These are phyloP conservation scores for Iodosphaeria phyllophila DNA, from an alignment of 2,329 filamentous ascomycete genomes.

Conservation along the genomic window DNA sequence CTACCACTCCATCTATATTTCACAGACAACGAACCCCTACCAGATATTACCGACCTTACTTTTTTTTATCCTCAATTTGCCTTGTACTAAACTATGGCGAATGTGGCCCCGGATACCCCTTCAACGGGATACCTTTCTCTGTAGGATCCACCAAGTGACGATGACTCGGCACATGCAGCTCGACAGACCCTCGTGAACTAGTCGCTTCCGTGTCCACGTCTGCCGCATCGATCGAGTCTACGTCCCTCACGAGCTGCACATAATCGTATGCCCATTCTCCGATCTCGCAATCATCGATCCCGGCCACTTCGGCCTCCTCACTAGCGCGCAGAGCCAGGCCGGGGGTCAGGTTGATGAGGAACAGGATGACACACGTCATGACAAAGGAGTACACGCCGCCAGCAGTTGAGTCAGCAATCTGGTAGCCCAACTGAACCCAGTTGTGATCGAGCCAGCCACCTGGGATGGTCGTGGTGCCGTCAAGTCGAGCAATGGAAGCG, in stretches of 20 bases:
- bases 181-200: too few relatives aligned
- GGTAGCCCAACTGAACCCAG: slow-evolving; percentile 70
- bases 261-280: slow-evolving; percentile 95
- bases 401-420: slow-evolving; percentile 62
- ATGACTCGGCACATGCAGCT: too few relatives aligned
- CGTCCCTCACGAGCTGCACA: slow-evolving; percentile 70
- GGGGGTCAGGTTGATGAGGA: slow-evolving; percentile 62
- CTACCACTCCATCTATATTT: too few relatives aligned
- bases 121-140: too few relatives aligned
- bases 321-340: slow-evolving; percentile 54
- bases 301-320: slow-evolving; percentile 65
- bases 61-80: too few relatives aligned
- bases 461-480: slow-evolving; percentile 44
- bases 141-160: too few relatives aligned
- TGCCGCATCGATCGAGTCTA: slow-evolving; percentile 45
- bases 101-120: too few relatives aligned
- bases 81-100: too few relatives aligned
- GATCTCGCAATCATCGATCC: slow-evolving; percentile 79
- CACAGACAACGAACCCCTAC: too few relatives aligned
- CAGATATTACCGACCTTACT: too few relatives aligned
- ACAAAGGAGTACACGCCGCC: slow-evolving; percentile 65
- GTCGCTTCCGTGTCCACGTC: too few relatives aligned
- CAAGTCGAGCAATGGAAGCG: slow-evolving; percentile 67
- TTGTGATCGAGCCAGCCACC: slow-evolving; percentile 74
- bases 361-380: slow-evolving; percentile 61